Conservation (phyloP, 768 basidiomycete species). For the Boletus tylopilopsis region DNA sequence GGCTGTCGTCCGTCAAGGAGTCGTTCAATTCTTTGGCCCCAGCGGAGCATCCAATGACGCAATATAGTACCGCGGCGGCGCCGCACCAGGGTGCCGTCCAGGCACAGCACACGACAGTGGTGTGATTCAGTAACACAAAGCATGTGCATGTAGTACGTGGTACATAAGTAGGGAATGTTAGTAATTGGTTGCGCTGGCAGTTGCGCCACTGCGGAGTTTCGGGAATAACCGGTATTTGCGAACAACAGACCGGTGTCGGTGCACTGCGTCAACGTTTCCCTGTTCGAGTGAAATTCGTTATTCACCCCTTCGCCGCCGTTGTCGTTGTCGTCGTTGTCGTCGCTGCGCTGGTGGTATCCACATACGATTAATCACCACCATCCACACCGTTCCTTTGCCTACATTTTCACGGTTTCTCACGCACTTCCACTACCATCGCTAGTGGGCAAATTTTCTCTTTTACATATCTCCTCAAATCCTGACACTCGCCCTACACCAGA, state of each 20-base stretch:
- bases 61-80: slow-evolving; percentile 9
- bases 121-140: no score
- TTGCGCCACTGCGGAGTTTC: slow-evolving; percentile 31
- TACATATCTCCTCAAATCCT: slow-evolving; percentile 1
- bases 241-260: slow-evolving; percentile 6
- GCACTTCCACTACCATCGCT: slow-evolving; percentile 23
- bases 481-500: slow-evolving; percentile 2
- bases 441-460: slow-evolving; percentile 29
- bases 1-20: slow-evolving; percentile 33
- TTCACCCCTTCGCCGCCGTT: slow-evolving; percentile 9
- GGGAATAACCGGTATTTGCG: slow-evolving; percentile 23
- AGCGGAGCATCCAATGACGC: slow-evolving; percentile 15
- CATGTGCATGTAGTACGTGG: no score
- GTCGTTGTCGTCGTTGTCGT: slow-evolving; percentile 4
- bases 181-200: no score
- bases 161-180: no score
- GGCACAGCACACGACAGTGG: neutral
- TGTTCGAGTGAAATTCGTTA: slow-evolving; percentile 14
- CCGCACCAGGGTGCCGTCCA: neutral
- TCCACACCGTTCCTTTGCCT: slow-evolving; percentile 12
- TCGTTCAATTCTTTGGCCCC: slow-evolving; percentile 15
- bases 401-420: slow-evolving; percentile 21
- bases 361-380: slow-evolving; percentile 7
- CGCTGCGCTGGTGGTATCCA: slow-evolving; percentile 5
- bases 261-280: slow-evolving; percentile 16